Evolutionary conservation across 192 early-diverging fungal species (phyloP), one percentile per base, ranked within the genome.

Genomic region (Mortierella hygrophila): DNA sequence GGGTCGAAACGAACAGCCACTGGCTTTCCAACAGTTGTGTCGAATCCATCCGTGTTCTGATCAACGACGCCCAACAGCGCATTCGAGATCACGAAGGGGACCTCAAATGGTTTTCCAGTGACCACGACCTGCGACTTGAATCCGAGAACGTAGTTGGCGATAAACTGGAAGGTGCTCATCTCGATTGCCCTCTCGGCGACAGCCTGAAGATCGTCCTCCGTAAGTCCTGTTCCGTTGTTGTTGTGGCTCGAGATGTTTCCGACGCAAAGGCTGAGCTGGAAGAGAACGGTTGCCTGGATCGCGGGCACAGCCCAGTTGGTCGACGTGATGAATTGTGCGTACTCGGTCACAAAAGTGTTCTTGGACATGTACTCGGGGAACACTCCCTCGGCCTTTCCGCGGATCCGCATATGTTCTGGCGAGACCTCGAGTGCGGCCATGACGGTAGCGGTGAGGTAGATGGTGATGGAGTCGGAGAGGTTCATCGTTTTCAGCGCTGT

Each of bases 231-330:
- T 65, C 26, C 29, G 32, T 79, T 41, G 23, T 54, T 79, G 29
- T 87, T 82, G 63, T 89, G 88, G 57, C 90, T 85, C 72, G 88
- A 89, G 65, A 88, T 87, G 1, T 89, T 88, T 73, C 91, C 83
- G 41, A 90, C 84, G 78, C 92, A 92, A 21, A 94, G 82, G 38
- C 90, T 77, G 92, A 93, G 94, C 82, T 96, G 93, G 42, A 95
- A 82, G 69, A 91, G 82, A 32, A 94, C 81, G 0, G 78, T 76
- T 41, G 87, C 80, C 35, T 78, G 74, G 40, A 90, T 88, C 11
- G 80, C 83, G 16, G 85, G 81, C 8, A 89, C 81, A 35, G 65
- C 80, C 77, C 75, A 90, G 63, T 55, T 78, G 69, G 32, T 82
- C 40, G 74, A 75, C 6, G 65, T 69, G 40, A 88, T 79, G 41